Conservation (phyloP, 306 rosid species). For the Dryas drummondii region DNA sequence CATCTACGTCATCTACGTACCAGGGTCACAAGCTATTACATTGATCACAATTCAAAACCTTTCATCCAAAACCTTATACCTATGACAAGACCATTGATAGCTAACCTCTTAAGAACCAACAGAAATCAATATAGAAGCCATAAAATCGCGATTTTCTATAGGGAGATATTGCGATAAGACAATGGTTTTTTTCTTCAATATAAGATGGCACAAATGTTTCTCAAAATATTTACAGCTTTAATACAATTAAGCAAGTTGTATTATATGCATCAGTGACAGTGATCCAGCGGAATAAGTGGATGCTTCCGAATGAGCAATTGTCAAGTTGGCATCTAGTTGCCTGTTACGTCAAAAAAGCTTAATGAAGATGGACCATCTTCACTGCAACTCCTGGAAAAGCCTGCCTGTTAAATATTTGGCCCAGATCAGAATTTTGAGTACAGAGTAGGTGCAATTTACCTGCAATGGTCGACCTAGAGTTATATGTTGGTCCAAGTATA, state of each 20-base stretch:
- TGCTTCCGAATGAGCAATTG: not conserved
- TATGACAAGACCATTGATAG: no score
- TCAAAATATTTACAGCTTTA: conserved; percentile 19
- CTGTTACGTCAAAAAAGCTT: not conserved
- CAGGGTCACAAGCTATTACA: no score
- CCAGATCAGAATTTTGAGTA: not conserved
- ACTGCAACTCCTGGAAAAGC: not conserved
- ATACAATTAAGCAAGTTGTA: conserved; percentile 9
- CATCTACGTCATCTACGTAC: no score
- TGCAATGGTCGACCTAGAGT: not conserved
- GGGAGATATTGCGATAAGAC: no score
- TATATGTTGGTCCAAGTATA: not conserved
- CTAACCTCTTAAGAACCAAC: no score
- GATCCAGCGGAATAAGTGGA: not conserved
- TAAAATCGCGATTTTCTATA: no score
- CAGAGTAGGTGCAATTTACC: not conserved
- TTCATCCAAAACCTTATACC: no score
- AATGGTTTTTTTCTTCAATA: not conserved
- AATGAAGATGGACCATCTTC: not conserved
- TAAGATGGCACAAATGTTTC: not conserved
- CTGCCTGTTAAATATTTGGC: not conserved
- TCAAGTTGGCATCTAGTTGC: not conserved
- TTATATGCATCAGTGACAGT: not conserved
- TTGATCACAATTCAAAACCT: no score
- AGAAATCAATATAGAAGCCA: no score